Percentiles rank a stretch among this genome's conserved stretches.
Conservation (phyloP, 352 stramenopile genomes). For the Phytopythium ostracodes region DNA sequence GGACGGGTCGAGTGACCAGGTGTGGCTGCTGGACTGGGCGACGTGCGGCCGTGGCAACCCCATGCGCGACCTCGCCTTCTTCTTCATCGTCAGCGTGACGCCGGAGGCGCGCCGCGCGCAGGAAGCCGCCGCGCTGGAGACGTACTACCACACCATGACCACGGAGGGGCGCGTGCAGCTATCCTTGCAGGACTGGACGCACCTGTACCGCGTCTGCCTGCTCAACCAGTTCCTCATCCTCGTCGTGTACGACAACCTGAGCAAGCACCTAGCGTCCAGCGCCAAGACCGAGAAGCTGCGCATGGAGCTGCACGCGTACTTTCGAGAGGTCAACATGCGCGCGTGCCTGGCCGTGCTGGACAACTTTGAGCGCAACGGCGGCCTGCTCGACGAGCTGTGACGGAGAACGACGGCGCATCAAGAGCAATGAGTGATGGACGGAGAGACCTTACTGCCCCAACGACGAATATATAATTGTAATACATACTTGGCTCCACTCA, state of each 20-base stretch:
- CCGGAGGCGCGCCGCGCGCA: constrained; percentile 32
- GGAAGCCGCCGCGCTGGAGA: constrained; percentile 32
- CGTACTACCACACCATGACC: constrained; percentile 36
- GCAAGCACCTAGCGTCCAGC: constrained; percentile 71
- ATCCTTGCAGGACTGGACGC: constrained; percentile 36
- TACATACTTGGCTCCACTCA: not conserved
- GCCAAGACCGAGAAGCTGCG: constrained; percentile 64
- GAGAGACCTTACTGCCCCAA: not conserved
- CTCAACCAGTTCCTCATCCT: constrained; percentile 85
- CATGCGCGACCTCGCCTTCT: constrained; percentile 75
- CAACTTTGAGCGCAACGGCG: constrained; percentile 33
- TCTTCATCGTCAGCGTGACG: constrained; percentile 78
- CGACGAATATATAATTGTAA: not conserved
- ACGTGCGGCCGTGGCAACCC: constrained; percentile 73
- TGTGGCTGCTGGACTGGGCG: constrained; percentile 80
- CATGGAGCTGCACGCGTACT: constrained; percentile 54
- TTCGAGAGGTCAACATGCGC: constrained; percentile 64
- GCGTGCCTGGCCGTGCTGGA: constrained; percentile 62
- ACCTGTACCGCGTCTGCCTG: constrained; percentile 57
- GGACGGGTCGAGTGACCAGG: constrained; percentile 16
- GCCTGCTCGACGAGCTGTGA: constrained; percentile 11
- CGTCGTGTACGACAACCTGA: constrained; percentile 74
- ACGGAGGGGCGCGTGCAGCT: constrained; percentile 17
- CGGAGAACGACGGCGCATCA: not conserved
- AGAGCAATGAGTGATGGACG: not conserved